phyloP scores from a whole-genome alignment of 305 asterid genomes.

The Fraxinus sp. region DNA sequence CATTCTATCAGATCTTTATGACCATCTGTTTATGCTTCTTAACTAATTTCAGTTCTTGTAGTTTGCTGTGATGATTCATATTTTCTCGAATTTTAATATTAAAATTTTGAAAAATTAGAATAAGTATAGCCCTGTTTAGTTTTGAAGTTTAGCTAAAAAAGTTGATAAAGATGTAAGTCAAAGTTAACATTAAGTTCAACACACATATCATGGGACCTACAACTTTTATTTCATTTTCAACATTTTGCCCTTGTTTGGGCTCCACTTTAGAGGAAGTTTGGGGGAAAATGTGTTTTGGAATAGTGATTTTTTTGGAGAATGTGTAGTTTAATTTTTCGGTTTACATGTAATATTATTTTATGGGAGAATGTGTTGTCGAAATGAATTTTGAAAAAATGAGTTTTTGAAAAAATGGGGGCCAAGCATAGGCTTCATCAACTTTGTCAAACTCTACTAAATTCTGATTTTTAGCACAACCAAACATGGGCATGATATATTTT shows the following conservation, averaged over 20 bases:
- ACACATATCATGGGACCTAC: neutral
- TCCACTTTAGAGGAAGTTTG: no score
- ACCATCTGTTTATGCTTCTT: neutral
- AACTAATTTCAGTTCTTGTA: neutral
- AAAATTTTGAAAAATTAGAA: neutral
- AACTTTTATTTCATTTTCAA: neutral
- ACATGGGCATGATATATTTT: slow-evolving; percentile 1
- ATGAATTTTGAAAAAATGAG: no score
- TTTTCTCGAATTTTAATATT: neutral
- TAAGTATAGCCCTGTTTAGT: neutral
- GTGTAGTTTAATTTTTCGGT: no score
- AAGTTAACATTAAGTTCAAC: neutral
- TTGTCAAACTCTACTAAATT: neutral
- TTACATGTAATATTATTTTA: no score
- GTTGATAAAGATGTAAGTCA: neutral
- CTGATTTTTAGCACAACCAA: neutral
- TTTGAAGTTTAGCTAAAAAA: neutral
- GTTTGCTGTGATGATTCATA: neutral
- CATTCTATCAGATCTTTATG: neutral
- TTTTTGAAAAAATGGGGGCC: no score
- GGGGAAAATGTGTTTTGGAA: no score
- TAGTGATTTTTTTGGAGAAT: no score
- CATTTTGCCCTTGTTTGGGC: neutral
- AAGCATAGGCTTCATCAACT: no score
- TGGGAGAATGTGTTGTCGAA: no score